Evolutionary conservation across 768 basidiomycete species (phyloP), one percentile per base, ranked within the genome.

Genomic region (Pisolithus microcarpus): DNA sequence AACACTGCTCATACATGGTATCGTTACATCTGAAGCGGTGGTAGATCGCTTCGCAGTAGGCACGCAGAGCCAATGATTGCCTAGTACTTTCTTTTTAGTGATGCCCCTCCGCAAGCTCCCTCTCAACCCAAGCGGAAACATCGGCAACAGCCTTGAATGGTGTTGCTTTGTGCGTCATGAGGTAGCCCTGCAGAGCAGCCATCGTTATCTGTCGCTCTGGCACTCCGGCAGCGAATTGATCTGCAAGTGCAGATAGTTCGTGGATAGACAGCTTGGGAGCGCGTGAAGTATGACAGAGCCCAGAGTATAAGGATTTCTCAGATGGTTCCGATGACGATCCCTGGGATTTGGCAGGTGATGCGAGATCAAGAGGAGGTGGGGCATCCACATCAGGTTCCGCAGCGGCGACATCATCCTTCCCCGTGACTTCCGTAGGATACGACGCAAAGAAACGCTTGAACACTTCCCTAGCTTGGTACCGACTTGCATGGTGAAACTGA

Each of bases 401-500:
- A 34, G 38, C 34, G 11, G 34, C 38, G 8, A 6, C 40, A 11
- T 43, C 43, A 1, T 36, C 38, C 26, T 18, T 23, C 1, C 8
- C 46, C 7, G 15, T 19, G 3, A 24, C 23, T 19, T 2, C 11
- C 36, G n/a, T 37, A 7, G 56, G 30, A 0, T 53, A 42, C 7
- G 81, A 80, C 15, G 80, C 68, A 61, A 82, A 91, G 69, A 91
- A 91, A 50, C 76, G 72, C 30, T 70, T 75, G 65, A 81, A 91
- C 7, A 91, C 70, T 58, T 82, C 79, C 34, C 66, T 65, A 3
- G 81, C 82, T 56, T 90, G 87, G 66, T 75, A 80, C 52, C 69
- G 75, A 61, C 82, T 86, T 13, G 88, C 84, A n/a, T 81, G 73
- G 59, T 78, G 78, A 68, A 89, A 90, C 61, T 88, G 82, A 51